Conservation (phyloP, 371 early-diverging fungal genomes). For the Mortierella sp. region DNA sequence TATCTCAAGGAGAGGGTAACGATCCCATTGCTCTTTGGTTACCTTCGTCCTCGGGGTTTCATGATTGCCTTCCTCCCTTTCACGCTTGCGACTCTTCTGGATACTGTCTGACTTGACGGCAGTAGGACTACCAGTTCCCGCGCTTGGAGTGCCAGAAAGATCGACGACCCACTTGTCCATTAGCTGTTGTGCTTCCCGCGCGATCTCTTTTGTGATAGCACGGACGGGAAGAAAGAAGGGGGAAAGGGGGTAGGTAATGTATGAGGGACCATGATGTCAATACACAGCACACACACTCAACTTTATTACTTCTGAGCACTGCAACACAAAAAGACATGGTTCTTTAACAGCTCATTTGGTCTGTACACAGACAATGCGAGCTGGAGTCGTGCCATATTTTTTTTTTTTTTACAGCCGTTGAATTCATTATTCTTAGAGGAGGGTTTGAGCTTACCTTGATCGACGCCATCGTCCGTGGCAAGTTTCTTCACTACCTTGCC, state of each 20-base stretch:
- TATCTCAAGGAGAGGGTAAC: too few species aligned
- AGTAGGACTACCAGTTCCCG: background rate
- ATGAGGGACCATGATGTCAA: background rate
- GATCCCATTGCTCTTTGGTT: too few species aligned
- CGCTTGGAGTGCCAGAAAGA: background rate
- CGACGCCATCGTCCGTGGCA: conserved; percentile 16
- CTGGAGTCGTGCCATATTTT: too few species aligned
- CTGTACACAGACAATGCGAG: too few species aligned
- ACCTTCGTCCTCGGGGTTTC: conserved; percentile 3
- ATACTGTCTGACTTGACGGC: conserved; percentile 1
- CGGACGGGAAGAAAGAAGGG: background rate
- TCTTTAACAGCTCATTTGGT: too few species aligned
- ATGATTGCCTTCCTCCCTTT: background rate
- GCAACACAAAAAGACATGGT: too few species aligned
- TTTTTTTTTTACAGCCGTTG: too few species aligned
- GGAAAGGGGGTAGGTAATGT: too few species aligned
- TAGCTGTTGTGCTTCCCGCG: conserved; percentile 19
- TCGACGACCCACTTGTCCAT: conserved; percentile 17
- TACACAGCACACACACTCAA: background rate
- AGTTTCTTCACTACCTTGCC: conserved; percentile 28
- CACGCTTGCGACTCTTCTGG: conserved; percentile 11
- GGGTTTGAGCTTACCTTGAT: conserved; percentile 29
- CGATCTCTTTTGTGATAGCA: conserved; percentile 10
- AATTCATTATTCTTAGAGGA: too few species aligned
- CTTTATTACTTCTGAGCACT: conserved; percentile 1